A percentile compares a stretch with the other conserved stretches of the same genome.
phyloP scores from a whole-genome alignment of 108 stramenopile species.

The Cylindrotheca closterium region DNA sequence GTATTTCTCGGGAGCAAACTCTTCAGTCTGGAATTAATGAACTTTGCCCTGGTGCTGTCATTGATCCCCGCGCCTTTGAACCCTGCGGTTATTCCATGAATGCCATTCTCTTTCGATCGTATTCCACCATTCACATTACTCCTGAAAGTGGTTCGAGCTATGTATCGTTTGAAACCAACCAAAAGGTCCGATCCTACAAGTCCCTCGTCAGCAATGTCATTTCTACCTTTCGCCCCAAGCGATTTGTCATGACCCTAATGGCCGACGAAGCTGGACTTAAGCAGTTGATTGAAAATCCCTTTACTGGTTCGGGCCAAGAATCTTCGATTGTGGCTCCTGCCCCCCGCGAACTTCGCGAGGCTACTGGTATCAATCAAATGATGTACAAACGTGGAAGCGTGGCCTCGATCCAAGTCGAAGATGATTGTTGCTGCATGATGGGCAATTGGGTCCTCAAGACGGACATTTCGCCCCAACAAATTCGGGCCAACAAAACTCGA shows the following conservation, averaged over 20 bases:
- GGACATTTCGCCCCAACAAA: slow-evolving; percentile 21
- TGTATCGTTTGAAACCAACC: slow-evolving; percentile 99
- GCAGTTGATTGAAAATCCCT: slow-evolving; percentile 82
- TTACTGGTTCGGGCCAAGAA: slow-evolving; percentile 41
- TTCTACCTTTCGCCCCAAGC: slow-evolving; percentile 92
- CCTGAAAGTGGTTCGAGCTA: slow-evolving; percentile 96
- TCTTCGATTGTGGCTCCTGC: slow-evolving; percentile 66
- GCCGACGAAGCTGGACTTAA: slow-evolving; percentile 95
- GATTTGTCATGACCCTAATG: slow-evolving; percentile 98
- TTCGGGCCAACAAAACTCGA: slow-evolving; percentile 38
- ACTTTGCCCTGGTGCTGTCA: slow-evolving; percentile 92
- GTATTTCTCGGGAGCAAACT: slow-evolving; percentile 79
- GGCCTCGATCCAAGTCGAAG: slow-evolving; percentile 86
- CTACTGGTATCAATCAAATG: slow-evolving; percentile 29
- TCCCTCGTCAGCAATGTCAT: slow-evolving; percentile 95
- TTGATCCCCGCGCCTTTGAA: slow-evolving; percentile 95
- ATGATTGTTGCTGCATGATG: slow-evolving; percentile 91
- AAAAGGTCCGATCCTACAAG: slow-evolving; percentile 83
- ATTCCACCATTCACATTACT: slow-evolving; percentile 99
- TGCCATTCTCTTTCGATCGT: slow-evolving; percentile 95
- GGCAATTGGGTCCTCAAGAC: slow-evolving; percentile 82
- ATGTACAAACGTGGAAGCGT: slow-evolving; percentile 75
- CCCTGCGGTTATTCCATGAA: slow-evolving; percentile 99
- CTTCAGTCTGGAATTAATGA: slow-evolving; percentile 79
- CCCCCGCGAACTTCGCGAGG: slow-evolving; percentile 20